Evolutionary conservation across 371 early-diverging fungal species (phyloP).

Genomic region (Pancytospora philotis): DNA sequence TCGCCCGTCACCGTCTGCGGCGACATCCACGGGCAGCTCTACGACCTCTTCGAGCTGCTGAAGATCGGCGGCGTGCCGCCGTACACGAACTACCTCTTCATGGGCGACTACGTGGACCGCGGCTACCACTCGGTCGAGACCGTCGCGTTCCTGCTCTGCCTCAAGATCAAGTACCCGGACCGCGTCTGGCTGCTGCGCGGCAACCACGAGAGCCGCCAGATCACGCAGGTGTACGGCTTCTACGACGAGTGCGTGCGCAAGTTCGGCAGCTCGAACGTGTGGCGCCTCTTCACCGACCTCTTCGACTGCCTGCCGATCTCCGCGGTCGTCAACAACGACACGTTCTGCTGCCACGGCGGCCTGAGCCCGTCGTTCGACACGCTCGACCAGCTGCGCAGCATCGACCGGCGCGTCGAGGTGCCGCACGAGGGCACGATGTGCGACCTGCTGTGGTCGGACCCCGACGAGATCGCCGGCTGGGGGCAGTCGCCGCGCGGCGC

Average conservation of each 20-base stretch:
- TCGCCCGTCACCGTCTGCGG: constrained; percentile 84
- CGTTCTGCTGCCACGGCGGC: constrained; percentile 97
- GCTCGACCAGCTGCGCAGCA: constrained; percentile 82
- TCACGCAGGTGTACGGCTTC: constrained; percentile 98
- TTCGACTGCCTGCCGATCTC: constrained; percentile 94
- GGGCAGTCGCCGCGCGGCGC: constrained; percentile 93
- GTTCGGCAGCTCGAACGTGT: constrained; percentile 90
- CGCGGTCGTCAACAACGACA: constrained; percentile 79
- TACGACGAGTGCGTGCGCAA: constrained; percentile 96
- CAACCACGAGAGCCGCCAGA: constrained; percentile 94
- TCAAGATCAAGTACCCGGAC: constrained; percentile 84
- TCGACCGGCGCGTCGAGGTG: constrained; percentile 90
- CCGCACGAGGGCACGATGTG: constrained; percentile 97
- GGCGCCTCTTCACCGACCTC: constrained; percentile 91
- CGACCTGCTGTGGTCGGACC: constrained; percentile 96
- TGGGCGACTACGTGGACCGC: constrained; percentile 99
- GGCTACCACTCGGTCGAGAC: constrained; percentile 98
- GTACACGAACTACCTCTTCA: constrained; percentile 73
- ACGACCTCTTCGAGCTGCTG: constrained; percentile 80
- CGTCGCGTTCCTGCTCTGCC: constrained; percentile 77
- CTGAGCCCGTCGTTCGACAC: constrained; percentile 88
- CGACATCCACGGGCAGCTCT: constrained; percentile 93
- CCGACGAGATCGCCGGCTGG: constrained; percentile 92
- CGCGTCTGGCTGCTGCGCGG: constrained; percentile 91
- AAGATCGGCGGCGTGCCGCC: constrained; percentile 80